Conservation (phyloP, 2,329 filamentous ascomycete genomes). For the Tolypocladium tundrense region DNA sequence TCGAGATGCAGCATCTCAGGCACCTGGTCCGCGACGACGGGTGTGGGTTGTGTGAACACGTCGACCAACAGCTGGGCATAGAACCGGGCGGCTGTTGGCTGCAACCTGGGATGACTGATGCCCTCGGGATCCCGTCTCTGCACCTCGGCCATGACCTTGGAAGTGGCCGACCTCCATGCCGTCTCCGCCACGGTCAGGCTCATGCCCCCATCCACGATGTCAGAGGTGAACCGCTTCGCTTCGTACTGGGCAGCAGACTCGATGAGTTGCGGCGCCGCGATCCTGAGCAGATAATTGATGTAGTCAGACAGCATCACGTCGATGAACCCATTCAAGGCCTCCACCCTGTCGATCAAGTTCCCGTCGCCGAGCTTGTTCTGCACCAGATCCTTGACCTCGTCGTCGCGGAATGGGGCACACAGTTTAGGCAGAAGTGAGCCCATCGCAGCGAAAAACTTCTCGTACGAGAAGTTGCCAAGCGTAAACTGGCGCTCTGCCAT, state of each 20-base stretch:
- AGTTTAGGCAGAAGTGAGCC: conserved; percentile 65
- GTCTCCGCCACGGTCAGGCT: conserved; percentile 49
- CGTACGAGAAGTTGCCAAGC: conserved; percentile 67
- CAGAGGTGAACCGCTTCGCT: conserved; percentile 57
- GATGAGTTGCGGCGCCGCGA: conserved; percentile 61
- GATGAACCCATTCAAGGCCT: conserved; percentile 65
- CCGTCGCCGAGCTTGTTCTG: conserved; percentile 50
- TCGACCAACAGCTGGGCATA: conserved; percentile 70
- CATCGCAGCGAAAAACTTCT: conserved; percentile 71
- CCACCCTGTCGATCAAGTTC: conserved; percentile 64
- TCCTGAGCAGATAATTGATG: conserved; percentile 68
- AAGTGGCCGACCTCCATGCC: conserved; percentile 56
- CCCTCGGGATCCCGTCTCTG: conserved; percentile 60
- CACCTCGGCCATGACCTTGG: conserved; percentile 55
- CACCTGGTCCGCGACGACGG: conserved; percentile 41
- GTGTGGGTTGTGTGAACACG: conserved; percentile 57
- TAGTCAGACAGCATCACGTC: conserved; percentile 73
- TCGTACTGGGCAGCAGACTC: conserved; percentile 65
- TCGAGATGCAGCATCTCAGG: conserved; percentile 71
- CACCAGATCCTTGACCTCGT: conserved; percentile 58
- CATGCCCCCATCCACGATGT: conserved; percentile 45
- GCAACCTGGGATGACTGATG: conserved; percentile 49
- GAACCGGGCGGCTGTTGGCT: conserved; percentile 57
- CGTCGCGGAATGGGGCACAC: conserved; percentile 72
- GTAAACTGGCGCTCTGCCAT: conserved; percentile 59